phyloP scores from a whole-genome alignment of 352 stramenopile species.

The Pythium diclinum region DNA sequence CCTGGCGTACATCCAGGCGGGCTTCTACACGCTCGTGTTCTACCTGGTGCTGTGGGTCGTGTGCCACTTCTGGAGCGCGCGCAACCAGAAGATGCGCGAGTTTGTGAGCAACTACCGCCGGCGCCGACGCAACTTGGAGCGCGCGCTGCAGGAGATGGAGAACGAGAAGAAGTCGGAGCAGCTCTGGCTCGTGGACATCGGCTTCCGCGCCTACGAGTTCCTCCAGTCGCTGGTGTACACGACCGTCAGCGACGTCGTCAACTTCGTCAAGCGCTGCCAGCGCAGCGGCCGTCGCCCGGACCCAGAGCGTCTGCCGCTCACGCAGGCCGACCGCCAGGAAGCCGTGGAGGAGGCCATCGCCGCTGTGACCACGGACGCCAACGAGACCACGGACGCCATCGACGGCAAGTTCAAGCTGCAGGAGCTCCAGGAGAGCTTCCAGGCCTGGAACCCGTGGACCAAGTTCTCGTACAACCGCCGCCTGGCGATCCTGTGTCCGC shows the following conservation, averaged over 20 bases:
- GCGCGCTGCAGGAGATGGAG: slow-evolving; percentile 65
- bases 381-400: slow-evolving; percentile 59
- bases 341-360: slow-evolving; percentile 25
- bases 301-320: slow-evolving; percentile 25
- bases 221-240: slow-evolving; percentile 65
- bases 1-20: slow-evolving; percentile 77
- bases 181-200: slow-evolving; percentile 82
- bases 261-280: slow-evolving; percentile 17
- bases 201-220: slow-evolving; percentile 75
- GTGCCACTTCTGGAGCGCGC: slow-evolving; percentile 82
- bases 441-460: slow-evolving; percentile 69
- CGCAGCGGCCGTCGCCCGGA: not conserved
- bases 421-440: slow-evolving; percentile 43
- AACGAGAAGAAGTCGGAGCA: slow-evolving; percentile 81
- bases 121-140: slow-evolving; percentile 70
- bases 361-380: slow-evolving; percentile 35
- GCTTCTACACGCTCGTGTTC: slow-evolving; percentile 72
- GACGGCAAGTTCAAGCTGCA: slow-evolving; percentile 53
- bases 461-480: slow-evolving; percentile 72
- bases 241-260: slow-evolving; percentile 30
- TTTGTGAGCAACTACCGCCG: slow-evolving; percentile 87
- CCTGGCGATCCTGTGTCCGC: slow-evolving; percentile 58
- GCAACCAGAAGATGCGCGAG: slow-evolving; percentile 85
- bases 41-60: slow-evolving; percentile 80
- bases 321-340: slow-evolving; percentile 23